Evolutionary conservation across 78 protist species (phyloP).

Genomic region (Bodo saltans): DNA sequence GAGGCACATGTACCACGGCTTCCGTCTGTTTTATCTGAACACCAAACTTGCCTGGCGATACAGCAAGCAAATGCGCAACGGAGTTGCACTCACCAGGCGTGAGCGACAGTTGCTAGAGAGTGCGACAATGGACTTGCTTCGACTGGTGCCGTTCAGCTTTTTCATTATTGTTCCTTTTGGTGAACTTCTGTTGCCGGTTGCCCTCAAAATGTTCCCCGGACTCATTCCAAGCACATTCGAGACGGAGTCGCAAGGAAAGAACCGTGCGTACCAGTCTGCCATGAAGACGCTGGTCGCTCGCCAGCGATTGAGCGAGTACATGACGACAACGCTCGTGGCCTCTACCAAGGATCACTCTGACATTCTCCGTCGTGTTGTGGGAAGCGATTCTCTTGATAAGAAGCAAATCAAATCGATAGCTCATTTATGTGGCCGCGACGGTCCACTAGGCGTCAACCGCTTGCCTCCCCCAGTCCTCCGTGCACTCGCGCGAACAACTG

Average conservation of each 20-base stretch:
- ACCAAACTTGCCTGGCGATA: slow-evolving; percentile 3
- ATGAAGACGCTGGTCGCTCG: neutral
- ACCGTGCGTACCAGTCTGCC: neutral
- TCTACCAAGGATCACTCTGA: neutral
- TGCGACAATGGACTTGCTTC: slow-evolving; percentile 38
- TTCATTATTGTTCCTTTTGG: slow-evolving; percentile 53
- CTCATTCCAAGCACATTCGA: slow-evolving; percentile 59
- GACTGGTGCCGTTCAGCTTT: slow-evolving; percentile 58
- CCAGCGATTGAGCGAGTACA: neutral
- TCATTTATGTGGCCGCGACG: neutral
- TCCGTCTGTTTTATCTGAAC: neutral
- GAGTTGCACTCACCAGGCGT: neutral
- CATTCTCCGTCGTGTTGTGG: neutral
- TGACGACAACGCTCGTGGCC: neutral
- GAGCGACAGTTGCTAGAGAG: slow-evolving; percentile 18
- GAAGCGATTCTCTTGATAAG: neutral
- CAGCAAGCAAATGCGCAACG: neutral
- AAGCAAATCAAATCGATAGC: neutral
- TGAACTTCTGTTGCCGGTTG: slow-evolving; percentile 59
- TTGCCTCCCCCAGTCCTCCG: slow-evolving; percentile 2
- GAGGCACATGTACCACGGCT: slow-evolving; percentile 18
- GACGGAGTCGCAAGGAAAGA: neutral
- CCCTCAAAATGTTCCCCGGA: slow-evolving; percentile 53
- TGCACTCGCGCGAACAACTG: neutral
- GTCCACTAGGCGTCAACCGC: neutral